phyloP scores from a whole-genome alignment of 148 eudicot genomes.

The Arctostaphylos glauca region DNA sequence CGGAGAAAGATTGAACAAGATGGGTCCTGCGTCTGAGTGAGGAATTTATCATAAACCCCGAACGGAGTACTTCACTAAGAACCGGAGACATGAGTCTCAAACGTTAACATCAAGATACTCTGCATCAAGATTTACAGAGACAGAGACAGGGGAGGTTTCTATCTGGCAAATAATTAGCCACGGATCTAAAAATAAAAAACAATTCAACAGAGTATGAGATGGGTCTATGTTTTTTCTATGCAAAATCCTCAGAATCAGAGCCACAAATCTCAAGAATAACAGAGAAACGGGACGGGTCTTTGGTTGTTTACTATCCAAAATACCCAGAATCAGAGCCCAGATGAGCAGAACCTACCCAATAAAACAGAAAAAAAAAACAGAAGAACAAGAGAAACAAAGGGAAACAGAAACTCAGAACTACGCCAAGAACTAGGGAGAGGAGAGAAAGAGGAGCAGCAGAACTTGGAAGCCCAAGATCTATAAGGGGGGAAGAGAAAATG shows the following conservation, averaged over 20 bases:
- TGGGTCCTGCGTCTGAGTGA: conserved; percentile 72
- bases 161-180: background rate
- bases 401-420: conserved; percentile 17
- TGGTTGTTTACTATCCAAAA: background rate
- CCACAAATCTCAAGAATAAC: background rate
- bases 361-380: background rate
- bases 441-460: conserved; percentile 1
- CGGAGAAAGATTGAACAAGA: conserved; percentile 76
- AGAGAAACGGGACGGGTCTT: background rate
- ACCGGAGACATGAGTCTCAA: conserved; percentile 57
- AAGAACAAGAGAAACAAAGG: background rate
- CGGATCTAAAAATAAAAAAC: background rate
- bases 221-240: background rate
- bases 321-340: background rate
- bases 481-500: background rate
- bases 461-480: background rate
- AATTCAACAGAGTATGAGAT: background rate
- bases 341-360: conserved; percentile 11
- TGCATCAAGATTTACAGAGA: background rate
- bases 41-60: conserved; percentile 74
- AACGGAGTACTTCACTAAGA: conserved; percentile 66
- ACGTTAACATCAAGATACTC: conserved; percentile 27
- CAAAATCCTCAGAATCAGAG: background rate
- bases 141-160: background rate
- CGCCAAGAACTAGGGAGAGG: background rate